Conservation (phyloP, 306 rosid genomes). For the Inga oerstediana region DNA sequence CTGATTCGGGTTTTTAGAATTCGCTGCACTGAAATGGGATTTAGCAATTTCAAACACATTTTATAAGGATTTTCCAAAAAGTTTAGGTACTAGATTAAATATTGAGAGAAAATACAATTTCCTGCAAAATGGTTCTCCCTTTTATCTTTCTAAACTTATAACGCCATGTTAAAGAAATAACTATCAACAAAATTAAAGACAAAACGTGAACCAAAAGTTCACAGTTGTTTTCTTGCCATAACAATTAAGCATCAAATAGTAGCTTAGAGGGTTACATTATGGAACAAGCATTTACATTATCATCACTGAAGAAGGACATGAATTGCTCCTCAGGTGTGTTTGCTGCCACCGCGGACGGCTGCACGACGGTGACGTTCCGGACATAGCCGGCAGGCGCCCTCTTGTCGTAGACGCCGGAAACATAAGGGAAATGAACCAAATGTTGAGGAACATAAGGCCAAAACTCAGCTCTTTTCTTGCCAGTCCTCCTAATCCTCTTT, state of each 20-base stretch:
- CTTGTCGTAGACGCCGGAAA: constrained; percentile 69
- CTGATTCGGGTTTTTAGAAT: too few species aligned
- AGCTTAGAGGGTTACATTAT: constrained; percentile 51
- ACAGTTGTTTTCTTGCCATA: neutral
- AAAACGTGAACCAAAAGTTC: too few species aligned
- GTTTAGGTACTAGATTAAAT: too few species aligned
- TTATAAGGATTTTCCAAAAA: too few species aligned
- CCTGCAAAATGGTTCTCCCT: too few species aligned
- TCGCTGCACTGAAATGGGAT: too few species aligned
- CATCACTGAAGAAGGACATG: constrained; percentile 74
- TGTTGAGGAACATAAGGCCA: constrained; percentile 94
- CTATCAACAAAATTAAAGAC: too few species aligned
- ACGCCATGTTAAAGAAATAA: too few species aligned
- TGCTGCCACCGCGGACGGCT: constrained; percentile 47
- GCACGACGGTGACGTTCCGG: constrained; percentile 53
- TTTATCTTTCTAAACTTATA: too few species aligned
- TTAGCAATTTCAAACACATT: too few species aligned
- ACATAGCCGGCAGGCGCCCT: constrained; percentile 83
- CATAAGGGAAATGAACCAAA: constrained; percentile 66
- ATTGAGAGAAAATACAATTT: too few species aligned
- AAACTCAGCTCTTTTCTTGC: constrained; percentile 75
- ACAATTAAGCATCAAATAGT: neutral
- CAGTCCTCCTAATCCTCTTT: constrained; percentile 67
- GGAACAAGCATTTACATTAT: constrained; percentile 83
- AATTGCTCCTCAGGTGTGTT: constrained; percentile 52